Conservation (phyloP, 78 protist genomes). For the Anaeramoeba flamelloides region DNA sequence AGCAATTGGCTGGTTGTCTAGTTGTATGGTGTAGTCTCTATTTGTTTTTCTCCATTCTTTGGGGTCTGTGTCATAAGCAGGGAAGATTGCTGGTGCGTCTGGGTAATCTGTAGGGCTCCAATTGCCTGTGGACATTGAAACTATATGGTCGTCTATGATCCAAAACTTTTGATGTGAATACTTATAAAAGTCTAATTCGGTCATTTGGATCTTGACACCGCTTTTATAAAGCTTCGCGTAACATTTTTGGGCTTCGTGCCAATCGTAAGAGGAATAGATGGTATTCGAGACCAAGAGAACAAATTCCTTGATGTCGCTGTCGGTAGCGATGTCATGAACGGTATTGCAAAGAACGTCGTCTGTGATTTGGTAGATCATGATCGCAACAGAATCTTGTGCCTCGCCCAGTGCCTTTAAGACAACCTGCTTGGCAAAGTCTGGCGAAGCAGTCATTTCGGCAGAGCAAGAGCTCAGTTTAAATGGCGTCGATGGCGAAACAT, state of each 20-base stretch:
- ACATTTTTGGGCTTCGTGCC: conserved; percentile 19
- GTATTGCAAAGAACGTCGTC: conserved; percentile 19
- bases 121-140: conserved; percentile 36
- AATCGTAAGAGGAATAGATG: conserved; percentile 28
- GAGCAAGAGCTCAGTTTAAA: no score
- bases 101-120: conserved; percentile 48
- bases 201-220: conserved; percentile 27
- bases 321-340: conserved; percentile 12
- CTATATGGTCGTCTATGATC: conserved; percentile 33
- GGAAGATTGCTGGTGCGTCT: conserved; percentile 9
- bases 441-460: conserved; percentile 27
- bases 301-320: conserved; percentile 23
- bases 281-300: conserved; percentile 25
- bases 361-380: conserved; percentile 40
- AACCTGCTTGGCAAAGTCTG: conserved; percentile 29
- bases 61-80: conserved; percentile 15
- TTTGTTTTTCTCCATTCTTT: conserved; percentile 31
- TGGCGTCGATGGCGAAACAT: conserved; percentile 4
- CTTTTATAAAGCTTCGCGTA: conserved; percentile 14
- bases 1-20: conserved; percentile 10
- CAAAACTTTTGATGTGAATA: conserved; percentile 41
- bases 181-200: conserved; percentile 13
- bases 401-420: conserved; percentile 11
- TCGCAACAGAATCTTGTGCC: conserved; percentile 7
- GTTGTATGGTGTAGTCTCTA: conserved; percentile 35